These are phyloP conservation scores for Colletotrichum tanaceti DNA, from an alignment of 2,329 filamentous ascomycete genomes.

Conservation along the genomic window DNA sequence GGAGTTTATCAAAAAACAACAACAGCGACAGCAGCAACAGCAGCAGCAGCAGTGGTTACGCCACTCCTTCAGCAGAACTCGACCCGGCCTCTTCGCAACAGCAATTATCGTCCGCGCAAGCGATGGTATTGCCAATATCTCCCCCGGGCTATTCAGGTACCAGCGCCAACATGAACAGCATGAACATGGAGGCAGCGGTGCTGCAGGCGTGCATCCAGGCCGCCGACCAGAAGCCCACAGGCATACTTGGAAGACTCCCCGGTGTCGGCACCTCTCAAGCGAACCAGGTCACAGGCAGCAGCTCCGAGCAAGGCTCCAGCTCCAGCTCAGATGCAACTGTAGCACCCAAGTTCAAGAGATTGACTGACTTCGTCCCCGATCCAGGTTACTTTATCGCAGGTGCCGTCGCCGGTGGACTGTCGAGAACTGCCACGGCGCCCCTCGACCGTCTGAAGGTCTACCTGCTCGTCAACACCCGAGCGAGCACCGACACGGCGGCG, in stretches of 20 bases:
- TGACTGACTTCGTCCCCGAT: constrained; percentile 80
- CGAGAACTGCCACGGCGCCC: constrained; percentile 93
- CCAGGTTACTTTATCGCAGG: constrained; percentile 98
- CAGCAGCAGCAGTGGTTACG: too few relatives aligned
- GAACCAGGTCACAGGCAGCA: constrained; percentile 35
- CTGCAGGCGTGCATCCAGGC: constrained; percentile 32
- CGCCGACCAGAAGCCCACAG: constrained; percentile 30
- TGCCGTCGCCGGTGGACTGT: constrained; percentile 93
- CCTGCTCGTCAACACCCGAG: constrained; percentile 88
- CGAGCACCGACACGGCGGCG: constrained; percentile 67
- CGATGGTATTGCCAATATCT: constrained; percentile 6
- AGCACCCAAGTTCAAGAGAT: constrained; percentile 59
- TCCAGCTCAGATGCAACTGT: constrained; percentile 45
- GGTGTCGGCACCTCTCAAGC: constrained; percentile 51
- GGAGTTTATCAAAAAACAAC: constrained; percentile 25
- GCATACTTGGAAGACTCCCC: constrained; percentile 39
- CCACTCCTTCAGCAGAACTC: constrained; percentile 17
- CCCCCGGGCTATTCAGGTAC: constrained; percentile 24
- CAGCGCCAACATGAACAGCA: constrained; percentile 17
- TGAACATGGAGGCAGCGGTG: constrained; percentile 36
- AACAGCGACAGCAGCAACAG: neutral
- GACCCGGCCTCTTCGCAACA: constrained; percentile 1
- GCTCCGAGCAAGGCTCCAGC: constrained; percentile 43
- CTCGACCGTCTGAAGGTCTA: constrained; percentile 98
- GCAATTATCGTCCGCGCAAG: neutral